Percentiles rank a stretch among this genome's conserved stretches.
Conservation (phyloP, 108 stramenopile species). For the Chaetoceros tenuissimus region DNA sequence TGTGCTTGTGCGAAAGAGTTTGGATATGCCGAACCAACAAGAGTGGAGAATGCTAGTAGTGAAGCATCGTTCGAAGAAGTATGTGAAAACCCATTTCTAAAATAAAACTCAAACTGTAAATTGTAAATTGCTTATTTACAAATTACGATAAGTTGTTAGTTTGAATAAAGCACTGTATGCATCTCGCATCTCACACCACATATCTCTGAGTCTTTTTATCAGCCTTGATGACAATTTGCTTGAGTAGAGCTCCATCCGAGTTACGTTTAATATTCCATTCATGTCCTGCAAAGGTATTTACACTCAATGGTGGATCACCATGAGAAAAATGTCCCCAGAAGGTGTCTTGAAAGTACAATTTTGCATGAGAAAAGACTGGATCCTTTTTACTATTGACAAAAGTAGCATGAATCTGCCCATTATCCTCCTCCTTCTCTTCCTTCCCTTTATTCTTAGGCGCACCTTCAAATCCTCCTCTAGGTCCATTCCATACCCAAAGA, state of each 20-base stretch:
- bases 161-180: no score
- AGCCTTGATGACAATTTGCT: not conserved
- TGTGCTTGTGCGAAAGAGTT: constrained; percentile 47
- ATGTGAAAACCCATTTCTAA: no score
- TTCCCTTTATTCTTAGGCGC: constrained; percentile 19
- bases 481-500: constrained; percentile 56
- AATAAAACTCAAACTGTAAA: no score
- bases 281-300: constrained; percentile 75
- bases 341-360: constrained; percentile 55
- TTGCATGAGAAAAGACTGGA: constrained; percentile 33
- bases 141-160: no score
- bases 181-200: no score
- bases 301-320: constrained; percentile 37
- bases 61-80: constrained; percentile 14
- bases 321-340: constrained; percentile 67
- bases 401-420: constrained; percentile 27
- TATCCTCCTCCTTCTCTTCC: constrained; percentile 18
- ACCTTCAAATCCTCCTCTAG: constrained; percentile 21
- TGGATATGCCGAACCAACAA: constrained; percentile 31
- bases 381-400: constrained; percentile 59
- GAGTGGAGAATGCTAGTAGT: constrained; percentile 3
- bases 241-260: not conserved
- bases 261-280: constrained; percentile 44
- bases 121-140: no score
- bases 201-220: not conserved